Evolutionary conservation across 805 yeast genomes (phyloP), one percentile per base, ranked within the genome.

Genomic region (Pichia deserticola): DNA sequence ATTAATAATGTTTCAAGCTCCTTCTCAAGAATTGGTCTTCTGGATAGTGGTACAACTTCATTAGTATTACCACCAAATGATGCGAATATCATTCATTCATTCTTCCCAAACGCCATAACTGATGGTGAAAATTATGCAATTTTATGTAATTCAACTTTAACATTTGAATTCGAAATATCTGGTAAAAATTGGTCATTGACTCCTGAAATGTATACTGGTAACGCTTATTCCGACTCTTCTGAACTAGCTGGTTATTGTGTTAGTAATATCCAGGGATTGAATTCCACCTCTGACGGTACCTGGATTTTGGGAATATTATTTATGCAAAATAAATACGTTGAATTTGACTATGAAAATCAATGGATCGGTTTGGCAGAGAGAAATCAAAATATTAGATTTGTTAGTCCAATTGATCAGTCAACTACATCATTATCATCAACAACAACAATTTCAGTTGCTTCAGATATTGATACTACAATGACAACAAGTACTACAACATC

Each of bases 301-400:
- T 82, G 88, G 88, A 74, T 82, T 47, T 64, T 82, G 38, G 89
- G 89, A 5, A 82, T 79, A n/a, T 70, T 79, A 3, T 82, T 82
- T 58, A 62, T 82, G 55, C 74, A 74, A 51, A 69, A 70, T 34
- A 79, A 73, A 48, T 82, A 79, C 59, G 72, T 81, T 3, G 77
- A 79, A 12, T 82, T 80, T 55, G 83, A 82, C 56, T 67, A 77
- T 49, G 78, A 73, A 45, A 58, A 70, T n/a, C 67, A 64, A 42
- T 57, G 60, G 53, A 67, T 82, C 43, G 86, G 86, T 0, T 73
- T 82, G 48, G 85, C 82, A n/a, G 57, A 65, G 27, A 68, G 73
- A 51, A 69, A 69, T 51, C 41, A 52, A 1, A 55, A 66, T 50
- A 61, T 70, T 29, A 48, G 47, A 36, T 37, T 60, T 40, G 51